Conservation (phyloP, 345 rosid genomes). For the Atalantia buxifolia region DNA sequence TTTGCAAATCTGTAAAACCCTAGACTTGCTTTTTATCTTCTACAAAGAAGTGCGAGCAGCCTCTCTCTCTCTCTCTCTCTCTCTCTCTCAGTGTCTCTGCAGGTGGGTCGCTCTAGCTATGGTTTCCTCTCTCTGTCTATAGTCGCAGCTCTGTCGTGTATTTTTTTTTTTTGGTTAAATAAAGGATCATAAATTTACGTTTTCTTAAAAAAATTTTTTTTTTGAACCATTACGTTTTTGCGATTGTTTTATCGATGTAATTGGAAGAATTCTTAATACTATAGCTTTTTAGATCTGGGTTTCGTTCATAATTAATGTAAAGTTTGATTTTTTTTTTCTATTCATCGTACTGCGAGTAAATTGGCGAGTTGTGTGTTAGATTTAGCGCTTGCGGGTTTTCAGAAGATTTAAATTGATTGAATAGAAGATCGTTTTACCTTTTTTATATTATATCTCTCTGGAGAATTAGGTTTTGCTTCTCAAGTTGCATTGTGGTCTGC, state of each 20-base stretch:
- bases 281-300: not conserved
- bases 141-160: not conserved
- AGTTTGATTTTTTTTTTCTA: not conserved
- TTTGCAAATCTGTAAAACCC: slow-evolving; percentile 2
- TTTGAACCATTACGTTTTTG: not conserved
- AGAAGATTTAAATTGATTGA: not conserved
- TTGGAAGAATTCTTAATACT: not conserved
- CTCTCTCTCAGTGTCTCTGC: not conserved
- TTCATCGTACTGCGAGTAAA: not conserved
- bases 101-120: not conserved
- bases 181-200: not conserved
- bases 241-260: not conserved
- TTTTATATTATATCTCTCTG: not conserved
- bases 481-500: not conserved
- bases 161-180: not conserved
- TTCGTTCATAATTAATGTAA: not conserved
- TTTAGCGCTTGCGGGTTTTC: not conserved
- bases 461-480: not conserved
- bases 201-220: not conserved
- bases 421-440: not conserved
- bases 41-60: not conserved
- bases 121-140: not conserved
- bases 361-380: not conserved
- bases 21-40: not conserved
- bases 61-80: not conserved